Percentiles rank a stretch among this genome's conserved stretches.
Conservation (phyloP, 1,284 basidiomycete genomes). For the Naganishia albida region DNA sequence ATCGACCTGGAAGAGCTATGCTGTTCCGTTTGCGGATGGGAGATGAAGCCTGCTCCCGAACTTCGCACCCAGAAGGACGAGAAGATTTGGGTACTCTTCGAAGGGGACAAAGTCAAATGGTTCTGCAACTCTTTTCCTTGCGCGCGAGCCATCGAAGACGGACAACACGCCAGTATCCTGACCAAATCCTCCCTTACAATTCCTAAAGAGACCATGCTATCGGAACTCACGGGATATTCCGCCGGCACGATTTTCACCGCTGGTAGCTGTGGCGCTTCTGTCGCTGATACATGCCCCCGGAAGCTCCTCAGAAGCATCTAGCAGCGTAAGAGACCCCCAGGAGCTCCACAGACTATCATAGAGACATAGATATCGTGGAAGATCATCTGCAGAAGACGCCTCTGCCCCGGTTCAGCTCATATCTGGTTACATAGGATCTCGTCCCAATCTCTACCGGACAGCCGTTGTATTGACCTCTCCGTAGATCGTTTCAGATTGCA, state of each 20-base stretch:
- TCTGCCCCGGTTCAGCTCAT: no score
- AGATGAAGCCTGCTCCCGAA: not conserved
- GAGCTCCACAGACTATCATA: no score
- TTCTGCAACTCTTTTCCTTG: not conserved
- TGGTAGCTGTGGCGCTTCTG: no score
- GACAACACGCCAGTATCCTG: not conserved
- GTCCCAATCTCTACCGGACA: no score
- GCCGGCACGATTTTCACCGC: not conserved
- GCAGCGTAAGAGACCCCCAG: no score
- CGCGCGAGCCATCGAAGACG: not conserved
- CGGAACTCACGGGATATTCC: not conserved
- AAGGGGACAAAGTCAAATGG: not conserved
- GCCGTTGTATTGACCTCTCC: no score
- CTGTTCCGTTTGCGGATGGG: not conserved
- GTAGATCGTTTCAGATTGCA: no score
- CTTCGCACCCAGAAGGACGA: not conserved
- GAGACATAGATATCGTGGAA: no score
- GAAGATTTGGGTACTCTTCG: not conserved
- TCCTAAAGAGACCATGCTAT: not conserved
- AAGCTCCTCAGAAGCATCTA: no score
- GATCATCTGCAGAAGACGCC: no score
- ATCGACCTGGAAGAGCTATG: not conserved
- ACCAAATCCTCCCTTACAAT: not conserved
- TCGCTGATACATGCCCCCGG: no score
- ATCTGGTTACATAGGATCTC: no score